Conservation (phyloP, 1,284 basidiomycete genomes). For the Ganoderma multipileum region DNA sequence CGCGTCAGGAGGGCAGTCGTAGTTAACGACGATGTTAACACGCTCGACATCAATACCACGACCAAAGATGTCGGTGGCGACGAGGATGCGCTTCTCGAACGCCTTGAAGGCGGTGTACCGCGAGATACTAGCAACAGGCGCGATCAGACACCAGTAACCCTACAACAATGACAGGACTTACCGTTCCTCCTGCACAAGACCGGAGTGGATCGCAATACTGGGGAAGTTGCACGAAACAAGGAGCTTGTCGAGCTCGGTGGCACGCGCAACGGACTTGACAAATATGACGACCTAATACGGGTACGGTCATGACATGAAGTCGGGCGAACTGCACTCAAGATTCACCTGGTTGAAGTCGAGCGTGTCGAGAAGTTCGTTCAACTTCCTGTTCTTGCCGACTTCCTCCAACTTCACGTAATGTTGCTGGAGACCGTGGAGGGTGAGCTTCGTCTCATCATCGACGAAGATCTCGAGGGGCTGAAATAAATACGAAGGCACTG, state of each 20-base stretch:
- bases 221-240: conserved; percentile 99
- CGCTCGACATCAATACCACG: conserved; percentile 98
- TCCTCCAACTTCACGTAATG: conserved; percentile 98
- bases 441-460: conserved; percentile 99
- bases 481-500: too few relatives aligned
- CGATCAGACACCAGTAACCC: conserved; percentile 22
- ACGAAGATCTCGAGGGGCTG: conserved; percentile 99
- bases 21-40: conserved; percentile 96
- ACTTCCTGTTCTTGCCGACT: conserved; percentile 94
- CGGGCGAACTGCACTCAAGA: not conserved
- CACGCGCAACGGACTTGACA: conserved; percentile 97
- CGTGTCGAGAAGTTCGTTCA: conserved; percentile 96
- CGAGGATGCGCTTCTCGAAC: conserved; percentile 99
- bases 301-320: not conserved
- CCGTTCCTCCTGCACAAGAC: conserved; percentile 95
- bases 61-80: conserved; percentile 97
- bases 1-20: conserved; percentile 95
- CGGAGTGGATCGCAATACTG: conserved; percentile 97
- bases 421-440: conserved; percentile 98
- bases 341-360: conserved; percentile 98
- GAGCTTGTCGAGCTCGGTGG: conserved; percentile 96
- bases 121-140: conserved; percentile 71
- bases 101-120: conserved; percentile 99
- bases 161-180: conserved; percentile 46
- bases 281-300: conserved; percentile 94